Evolutionary conservation across 148 eudicot genomes (phyloP).

Genomic region (Rhododendron henanense): DNA sequence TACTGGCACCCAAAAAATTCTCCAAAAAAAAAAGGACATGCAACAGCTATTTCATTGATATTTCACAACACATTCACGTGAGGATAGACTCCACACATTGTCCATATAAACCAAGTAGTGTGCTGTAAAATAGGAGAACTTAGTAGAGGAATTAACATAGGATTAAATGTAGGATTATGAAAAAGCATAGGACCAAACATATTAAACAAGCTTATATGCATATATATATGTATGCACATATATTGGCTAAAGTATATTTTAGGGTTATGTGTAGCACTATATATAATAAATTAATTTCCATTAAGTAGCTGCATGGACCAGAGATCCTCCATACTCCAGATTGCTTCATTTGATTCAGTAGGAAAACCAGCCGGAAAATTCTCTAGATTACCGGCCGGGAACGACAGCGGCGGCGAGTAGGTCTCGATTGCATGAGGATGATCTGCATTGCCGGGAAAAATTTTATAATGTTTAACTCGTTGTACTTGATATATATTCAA

Average conservation of each 20-base stretch:
- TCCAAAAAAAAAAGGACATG: background rate
- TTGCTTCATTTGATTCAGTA: slow-evolving; percentile 29
- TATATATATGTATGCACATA: background rate
- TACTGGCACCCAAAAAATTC: no score
- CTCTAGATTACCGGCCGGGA: slow-evolving; percentile 12
- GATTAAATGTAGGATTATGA: background rate
- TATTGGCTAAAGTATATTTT: background rate
- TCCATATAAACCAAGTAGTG: no score
- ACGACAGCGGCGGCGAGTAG: slow-evolving; percentile 18
- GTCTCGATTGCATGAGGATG: slow-evolving; percentile 16
- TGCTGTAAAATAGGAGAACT: background rate
- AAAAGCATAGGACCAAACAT: background rate
- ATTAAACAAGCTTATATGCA: background rate
- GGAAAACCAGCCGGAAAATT: slow-evolving; percentile 26
- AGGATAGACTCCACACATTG: background rate
- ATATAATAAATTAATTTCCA: background rate
- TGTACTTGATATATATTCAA: background rate
- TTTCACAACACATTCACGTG: background rate
- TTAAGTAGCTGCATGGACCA: slow-evolving; percentile 67
- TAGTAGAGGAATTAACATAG: background rate
- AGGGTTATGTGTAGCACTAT: background rate
- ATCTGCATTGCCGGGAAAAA: background rate
- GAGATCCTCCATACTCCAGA: slow-evolving; percentile 67
- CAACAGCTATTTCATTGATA: background rate
- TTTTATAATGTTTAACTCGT: background rate